Percentiles rank a stretch among this genome's conserved stretches.
phyloP scores from a whole-genome alignment of 495 filamentous ascomycete genomes.

The Tuber calosporum region DNA sequence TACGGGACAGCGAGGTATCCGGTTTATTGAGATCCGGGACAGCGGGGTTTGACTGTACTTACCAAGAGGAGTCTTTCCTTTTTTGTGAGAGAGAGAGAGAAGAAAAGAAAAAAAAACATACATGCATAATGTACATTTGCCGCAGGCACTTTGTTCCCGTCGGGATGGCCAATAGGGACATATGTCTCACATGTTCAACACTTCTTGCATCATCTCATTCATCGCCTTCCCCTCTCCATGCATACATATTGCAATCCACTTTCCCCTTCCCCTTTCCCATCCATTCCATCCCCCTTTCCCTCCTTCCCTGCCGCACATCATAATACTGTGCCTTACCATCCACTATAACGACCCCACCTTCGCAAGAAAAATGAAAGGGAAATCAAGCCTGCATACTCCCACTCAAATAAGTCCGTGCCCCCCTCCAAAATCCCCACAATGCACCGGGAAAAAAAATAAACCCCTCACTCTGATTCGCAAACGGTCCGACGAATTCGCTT shows the following conservation, averaged over 20 bases:
- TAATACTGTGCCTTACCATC: neutral
- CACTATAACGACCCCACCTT: neutral
- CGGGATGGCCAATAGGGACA: neutral
- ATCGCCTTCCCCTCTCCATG: neutral
- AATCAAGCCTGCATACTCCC: neutral
- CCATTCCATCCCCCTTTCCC: neutral
- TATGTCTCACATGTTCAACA: neutral
- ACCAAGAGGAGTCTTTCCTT: too few species aligned
- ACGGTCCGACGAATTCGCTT: neutral
- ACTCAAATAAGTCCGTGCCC: constrained; percentile 1
- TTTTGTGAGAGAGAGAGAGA: neutral
- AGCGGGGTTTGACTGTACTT: too few species aligned
- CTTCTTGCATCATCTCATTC: neutral
- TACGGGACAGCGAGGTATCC: too few species aligned
- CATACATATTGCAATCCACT: neutral
- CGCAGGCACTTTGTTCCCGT: neutral
- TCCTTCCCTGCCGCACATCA: neutral
- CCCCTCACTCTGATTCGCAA: neutral
- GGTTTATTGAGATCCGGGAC: too few species aligned
- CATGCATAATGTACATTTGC: neutral
- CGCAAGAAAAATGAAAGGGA: neutral
- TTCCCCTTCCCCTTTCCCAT: neutral
- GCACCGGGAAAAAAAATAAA: too few species aligned
- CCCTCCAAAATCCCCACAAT: neutral
- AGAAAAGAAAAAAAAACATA: too few species aligned